These are phyloP conservation scores for Hypomontagnella submonticulosa DNA, from an alignment of 495 filamentous ascomycete species.

Conservation along the genomic window DNA sequence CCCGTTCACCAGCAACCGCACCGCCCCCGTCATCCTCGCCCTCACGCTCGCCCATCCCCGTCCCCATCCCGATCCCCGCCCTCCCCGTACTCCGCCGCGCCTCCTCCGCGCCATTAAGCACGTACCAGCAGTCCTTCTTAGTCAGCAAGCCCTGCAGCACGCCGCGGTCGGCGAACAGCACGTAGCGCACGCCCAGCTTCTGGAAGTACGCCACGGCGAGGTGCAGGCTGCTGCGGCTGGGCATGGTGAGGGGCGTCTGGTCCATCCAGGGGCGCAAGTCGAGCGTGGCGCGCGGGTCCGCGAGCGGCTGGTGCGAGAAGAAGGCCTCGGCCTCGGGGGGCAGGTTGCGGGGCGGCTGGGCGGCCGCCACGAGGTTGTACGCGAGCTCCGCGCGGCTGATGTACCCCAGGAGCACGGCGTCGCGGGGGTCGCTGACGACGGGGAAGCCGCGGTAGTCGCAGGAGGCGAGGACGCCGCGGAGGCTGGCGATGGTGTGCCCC, in stretches of 20 bases:
- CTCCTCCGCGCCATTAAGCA: conserved; percentile 84
- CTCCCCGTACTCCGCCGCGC: conserved; percentile 45
- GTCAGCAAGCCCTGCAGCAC: conserved; percentile 86
- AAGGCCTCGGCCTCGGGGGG: conserved; percentile 79
- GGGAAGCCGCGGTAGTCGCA: conserved; percentile 93
- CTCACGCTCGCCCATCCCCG: conserved; percentile 4
- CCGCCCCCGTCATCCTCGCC: conserved; percentile 12
- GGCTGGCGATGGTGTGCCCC: conserved; percentile 83
- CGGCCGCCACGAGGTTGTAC: conserved; percentile 75
- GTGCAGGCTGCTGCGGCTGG: conserved; percentile 75
- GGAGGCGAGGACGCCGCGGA: conserved; percentile 72
- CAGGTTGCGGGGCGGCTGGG: conserved; percentile 65
- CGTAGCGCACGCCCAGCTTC: conserved; percentile 89
- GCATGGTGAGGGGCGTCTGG: conserved; percentile 93
- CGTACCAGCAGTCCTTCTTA: conserved; percentile 98
- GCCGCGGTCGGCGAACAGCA: conserved; percentile 86
- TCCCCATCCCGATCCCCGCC: conserved; percentile 36
- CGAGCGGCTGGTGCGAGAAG: conserved; percentile 84
- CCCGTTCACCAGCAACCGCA: conserved; percentile 9
- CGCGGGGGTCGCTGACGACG: conserved; percentile 79
- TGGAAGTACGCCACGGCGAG: conserved; percentile 92
- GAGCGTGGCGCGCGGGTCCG: conserved; percentile 79
- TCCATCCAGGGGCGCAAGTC: conserved; percentile 98
- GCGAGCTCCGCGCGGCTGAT: conserved; percentile 92
- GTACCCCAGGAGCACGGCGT: conserved; percentile 85